Evolutionary conservation across 306 rosid genomes (phyloP).

Genomic region (Argentina anserina): DNA sequence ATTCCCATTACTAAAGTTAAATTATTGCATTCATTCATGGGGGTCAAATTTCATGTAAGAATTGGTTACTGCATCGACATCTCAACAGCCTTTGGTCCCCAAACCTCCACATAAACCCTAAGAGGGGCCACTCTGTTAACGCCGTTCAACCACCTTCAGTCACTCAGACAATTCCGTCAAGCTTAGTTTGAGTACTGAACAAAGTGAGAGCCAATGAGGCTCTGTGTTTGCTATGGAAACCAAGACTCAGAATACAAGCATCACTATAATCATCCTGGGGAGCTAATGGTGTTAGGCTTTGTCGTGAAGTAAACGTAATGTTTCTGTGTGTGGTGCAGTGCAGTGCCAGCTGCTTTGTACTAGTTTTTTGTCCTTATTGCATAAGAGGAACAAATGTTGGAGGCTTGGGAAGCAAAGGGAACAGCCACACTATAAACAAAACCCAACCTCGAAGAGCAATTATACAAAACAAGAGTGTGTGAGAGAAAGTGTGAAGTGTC

Average conservation of each 20-base stretch:
- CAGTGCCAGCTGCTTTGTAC: slow-evolving; percentile 11
- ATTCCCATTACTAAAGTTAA: slow-evolving; percentile 11
- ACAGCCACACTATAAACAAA: slow-evolving; percentile 21
- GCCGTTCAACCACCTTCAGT: slow-evolving; percentile 9
- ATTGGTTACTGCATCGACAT: slow-evolving; percentile 18
- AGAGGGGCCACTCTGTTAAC: not conserved
- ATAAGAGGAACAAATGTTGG: slow-evolving; percentile 31
- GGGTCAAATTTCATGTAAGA: not conserved
- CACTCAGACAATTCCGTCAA: slow-evolving; percentile 6
- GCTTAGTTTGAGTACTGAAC: not conserved
- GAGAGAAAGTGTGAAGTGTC: slow-evolving; percentile 5
- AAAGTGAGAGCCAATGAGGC: slow-evolving; percentile 7
- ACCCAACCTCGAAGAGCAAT: slow-evolving; percentile 1
- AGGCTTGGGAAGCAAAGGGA: slow-evolving; percentile 30
- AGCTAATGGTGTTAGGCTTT: slow-evolving; percentile 21
- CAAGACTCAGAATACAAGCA: not conserved
- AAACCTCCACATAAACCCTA: slow-evolving; percentile 13
- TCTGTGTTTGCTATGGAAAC: not conserved
- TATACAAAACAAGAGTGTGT: not conserved
- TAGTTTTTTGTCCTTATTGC: slow-evolving; percentile 26
- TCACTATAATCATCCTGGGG: not conserved
- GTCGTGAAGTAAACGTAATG: slow-evolving; percentile 26
- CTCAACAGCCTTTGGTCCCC: slow-evolving; percentile 21
- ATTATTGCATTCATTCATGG: not conserved
- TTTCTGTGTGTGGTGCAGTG: not conserved